Conservation (phyloP, 345 rosid genomes). For the Eucalyptus rudis region DNA sequence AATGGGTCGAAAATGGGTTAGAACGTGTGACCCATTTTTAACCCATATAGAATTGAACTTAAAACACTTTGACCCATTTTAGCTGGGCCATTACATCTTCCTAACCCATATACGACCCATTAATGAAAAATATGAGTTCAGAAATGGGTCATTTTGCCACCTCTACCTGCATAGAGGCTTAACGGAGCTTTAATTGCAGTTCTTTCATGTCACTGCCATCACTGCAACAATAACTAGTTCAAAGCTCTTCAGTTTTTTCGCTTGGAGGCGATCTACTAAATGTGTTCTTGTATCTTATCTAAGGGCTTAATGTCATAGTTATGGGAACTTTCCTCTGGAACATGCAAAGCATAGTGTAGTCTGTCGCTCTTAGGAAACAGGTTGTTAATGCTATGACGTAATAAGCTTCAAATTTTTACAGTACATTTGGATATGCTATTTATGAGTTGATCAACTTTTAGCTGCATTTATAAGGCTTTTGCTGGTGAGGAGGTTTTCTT, state of each 20-base stretch:
- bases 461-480: neutral
- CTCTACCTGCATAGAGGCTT: neutral
- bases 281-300: neutral
- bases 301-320: neutral
- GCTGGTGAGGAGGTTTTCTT: neutral
- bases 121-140: no score
- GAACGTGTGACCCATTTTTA: no score
- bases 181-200: neutral
- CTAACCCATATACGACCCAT: no score
- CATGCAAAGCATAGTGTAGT: neutral
- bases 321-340: neutral
- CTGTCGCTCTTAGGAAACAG: neutral
- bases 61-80: no score
- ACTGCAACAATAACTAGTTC: neutral
- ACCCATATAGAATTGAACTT: no score
- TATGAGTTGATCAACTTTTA: neutral
- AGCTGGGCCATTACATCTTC: no score
- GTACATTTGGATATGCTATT: neutral
- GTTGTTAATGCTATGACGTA: neutral
- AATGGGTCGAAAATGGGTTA: no score
- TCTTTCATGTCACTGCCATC: neutral
- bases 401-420: neutral
- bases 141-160: no score
- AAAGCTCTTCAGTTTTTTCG: neutral
- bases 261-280: neutral